Conservation (phyloP, 2,329 filamentous ascomycete species). For the Apiospora aurea region DNA sequence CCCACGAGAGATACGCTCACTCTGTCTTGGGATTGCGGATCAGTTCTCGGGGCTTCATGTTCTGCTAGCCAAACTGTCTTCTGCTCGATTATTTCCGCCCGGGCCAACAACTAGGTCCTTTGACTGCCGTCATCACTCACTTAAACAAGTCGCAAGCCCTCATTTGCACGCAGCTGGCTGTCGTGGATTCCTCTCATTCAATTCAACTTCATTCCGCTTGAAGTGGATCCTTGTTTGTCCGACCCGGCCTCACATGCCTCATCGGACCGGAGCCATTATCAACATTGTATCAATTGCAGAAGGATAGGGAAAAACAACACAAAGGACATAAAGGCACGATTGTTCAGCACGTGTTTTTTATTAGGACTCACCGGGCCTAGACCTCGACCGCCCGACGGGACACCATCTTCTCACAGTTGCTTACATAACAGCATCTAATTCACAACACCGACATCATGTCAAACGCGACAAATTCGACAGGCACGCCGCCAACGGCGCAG, state of each 20-base stretch:
- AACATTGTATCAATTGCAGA: slow-evolving; percentile 19
- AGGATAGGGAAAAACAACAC: not conserved
- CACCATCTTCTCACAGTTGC: not conserved
- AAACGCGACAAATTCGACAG: not conserved
- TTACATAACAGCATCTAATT: slow-evolving; percentile 3
- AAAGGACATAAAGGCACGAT: not conserved
- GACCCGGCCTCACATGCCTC: slow-evolving; percentile 21
- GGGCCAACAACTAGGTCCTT: slow-evolving; percentile 9
- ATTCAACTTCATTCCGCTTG: slow-evolving; percentile 18
- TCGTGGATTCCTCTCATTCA: slow-evolving; percentile 14
- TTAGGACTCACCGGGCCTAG: not conserved
- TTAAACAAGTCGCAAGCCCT: slow-evolving; percentile 14
- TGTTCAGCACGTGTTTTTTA: slow-evolving; percentile 16
- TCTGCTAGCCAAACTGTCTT: not conserved
- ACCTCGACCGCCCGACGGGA: slow-evolving; percentile 6
- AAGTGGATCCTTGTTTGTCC: slow-evolving; percentile 28
- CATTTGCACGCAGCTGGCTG: slow-evolving; percentile 22
- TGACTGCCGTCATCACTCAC: slow-evolving; percentile 20
- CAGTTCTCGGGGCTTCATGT: slow-evolving; percentile 7
- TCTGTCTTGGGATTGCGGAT: slow-evolving; percentile 9
- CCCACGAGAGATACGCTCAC: slow-evolving; percentile 4
- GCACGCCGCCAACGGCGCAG: not conserved
- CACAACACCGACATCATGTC: slow-evolving; percentile 2
- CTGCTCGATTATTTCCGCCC: not conserved
- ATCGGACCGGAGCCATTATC: not conserved